These are phyloP conservation scores for Glycine soja DNA, from an alignment of 306 rosid species.

Conservation along the genomic window DNA sequence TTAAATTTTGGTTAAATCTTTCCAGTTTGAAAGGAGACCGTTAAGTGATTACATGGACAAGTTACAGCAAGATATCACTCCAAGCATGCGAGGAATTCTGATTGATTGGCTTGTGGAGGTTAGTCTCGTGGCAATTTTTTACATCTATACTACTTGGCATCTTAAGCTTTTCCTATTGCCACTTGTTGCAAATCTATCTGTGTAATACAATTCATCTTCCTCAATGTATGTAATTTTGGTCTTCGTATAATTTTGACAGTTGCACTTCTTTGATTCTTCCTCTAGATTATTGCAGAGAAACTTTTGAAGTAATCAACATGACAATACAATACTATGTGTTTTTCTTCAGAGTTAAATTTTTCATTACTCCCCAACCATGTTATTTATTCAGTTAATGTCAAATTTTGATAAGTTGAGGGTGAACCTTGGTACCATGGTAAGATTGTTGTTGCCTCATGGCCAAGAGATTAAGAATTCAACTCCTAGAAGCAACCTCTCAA, in stretches of 20 bases:
- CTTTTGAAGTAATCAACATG: background rate
- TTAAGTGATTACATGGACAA: slow-evolving; percentile 67
- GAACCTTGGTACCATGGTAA: background rate
- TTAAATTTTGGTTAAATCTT: slow-evolving; percentile 28
- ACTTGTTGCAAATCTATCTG: background rate
- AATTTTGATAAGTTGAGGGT: slow-evolving; percentile 8
- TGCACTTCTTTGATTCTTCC: background rate
- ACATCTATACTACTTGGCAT: background rate
- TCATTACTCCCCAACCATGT: background rate
- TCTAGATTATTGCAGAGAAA: slow-evolving; percentile 10
- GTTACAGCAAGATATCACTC: slow-evolving; percentile 76
- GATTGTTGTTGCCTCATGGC: background rate
- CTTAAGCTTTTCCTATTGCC: background rate
- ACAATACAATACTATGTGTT: background rate
- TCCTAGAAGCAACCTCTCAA: background rate
- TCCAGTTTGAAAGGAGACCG: slow-evolving; percentile 73
- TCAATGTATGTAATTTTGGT: background rate
- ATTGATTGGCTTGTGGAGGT: slow-evolving; percentile 98
- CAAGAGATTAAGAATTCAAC: background rate
- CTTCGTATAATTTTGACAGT: background rate
- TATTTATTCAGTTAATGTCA: background rate
- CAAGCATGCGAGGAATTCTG: slow-evolving; percentile 81
- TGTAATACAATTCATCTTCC: background rate
- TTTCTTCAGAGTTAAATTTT: background rate
- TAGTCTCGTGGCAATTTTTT: slow-evolving; percentile 5